These are phyloP conservation scores for Cylindrodendrum hubeiense DNA, from an alignment of 2,329 filamentous ascomycete genomes.

Conservation along the genomic window DNA sequence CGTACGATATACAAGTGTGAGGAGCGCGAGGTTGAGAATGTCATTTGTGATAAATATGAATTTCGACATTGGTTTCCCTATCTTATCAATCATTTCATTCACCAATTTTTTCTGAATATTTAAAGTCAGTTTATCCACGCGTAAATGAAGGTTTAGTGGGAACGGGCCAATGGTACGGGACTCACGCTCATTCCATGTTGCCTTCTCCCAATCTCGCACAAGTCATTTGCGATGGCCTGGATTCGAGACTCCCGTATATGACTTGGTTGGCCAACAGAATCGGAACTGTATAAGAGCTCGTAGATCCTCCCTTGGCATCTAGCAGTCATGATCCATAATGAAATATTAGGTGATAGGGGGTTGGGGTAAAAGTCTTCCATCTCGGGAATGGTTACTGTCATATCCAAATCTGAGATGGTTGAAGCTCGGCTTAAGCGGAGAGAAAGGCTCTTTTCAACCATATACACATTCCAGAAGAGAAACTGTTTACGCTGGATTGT, in stretches of 20 bases:
- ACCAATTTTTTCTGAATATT: neutral
- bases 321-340: constrained; percentile 26
- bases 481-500: constrained; percentile 37
- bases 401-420: constrained; percentile 68
- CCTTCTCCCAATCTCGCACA: constrained; percentile 2
- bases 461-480: constrained; percentile 70
- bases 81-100: neutral
- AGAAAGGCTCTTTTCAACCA: constrained; percentile 66
- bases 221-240: neutral
- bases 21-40: constrained; percentile 20
- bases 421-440: constrained; percentile 66
- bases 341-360: constrained; percentile 50
- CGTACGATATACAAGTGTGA: constrained; percentile 24
- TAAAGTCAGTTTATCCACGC: neutral
- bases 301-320: constrained; percentile 27
- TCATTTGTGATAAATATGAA: constrained; percentile 18
- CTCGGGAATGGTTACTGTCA: constrained; percentile 55
- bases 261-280: constrained; percentile 10
- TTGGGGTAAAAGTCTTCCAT: constrained; percentile 44
- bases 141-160: neutral
- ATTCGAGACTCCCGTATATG: constrained; percentile 6
- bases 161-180: neutral
- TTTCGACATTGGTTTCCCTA: neutral
- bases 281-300: constrained; percentile 22
- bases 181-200: neutral